Conservation (phyloP, 208 protist genomes). For the Leishmania major region DNA sequence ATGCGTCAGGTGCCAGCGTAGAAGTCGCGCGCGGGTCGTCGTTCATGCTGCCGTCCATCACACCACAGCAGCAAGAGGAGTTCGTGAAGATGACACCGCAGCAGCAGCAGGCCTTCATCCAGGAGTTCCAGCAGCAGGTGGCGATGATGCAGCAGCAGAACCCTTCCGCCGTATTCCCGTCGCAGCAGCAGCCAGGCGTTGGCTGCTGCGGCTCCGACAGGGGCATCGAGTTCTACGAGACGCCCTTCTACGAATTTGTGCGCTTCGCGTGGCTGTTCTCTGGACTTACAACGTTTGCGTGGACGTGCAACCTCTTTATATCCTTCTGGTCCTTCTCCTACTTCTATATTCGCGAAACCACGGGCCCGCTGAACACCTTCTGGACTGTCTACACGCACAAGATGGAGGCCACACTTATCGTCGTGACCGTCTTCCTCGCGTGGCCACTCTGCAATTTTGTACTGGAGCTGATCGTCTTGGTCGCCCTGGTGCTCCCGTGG, state of each 20-base stretch:
- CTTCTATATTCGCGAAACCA: slow-evolving; percentile 56
- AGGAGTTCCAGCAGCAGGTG: slow-evolving; percentile 43
- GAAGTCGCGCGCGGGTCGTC: background rate
- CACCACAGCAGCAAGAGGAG: slow-evolving; percentile 42
- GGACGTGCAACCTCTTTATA: slow-evolving; percentile 53
- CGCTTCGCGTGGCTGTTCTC: slow-evolving; percentile 79
- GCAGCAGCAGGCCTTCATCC: slow-evolving; percentile 56
- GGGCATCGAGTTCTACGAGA: slow-evolving; percentile 78
- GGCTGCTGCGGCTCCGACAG: slow-evolving; percentile 36
- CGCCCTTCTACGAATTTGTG: slow-evolving; percentile 84
- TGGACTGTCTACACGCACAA: slow-evolving; percentile 49
- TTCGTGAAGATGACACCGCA: slow-evolving; percentile 48
- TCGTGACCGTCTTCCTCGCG: slow-evolving; percentile 73
- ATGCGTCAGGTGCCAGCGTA: background rate
- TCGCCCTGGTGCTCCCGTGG: slow-evolving; percentile 73
- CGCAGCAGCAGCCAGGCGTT: slow-evolving; percentile 1
- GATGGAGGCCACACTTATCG: slow-evolving; percentile 53
- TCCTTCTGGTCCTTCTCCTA: slow-evolving; percentile 65
- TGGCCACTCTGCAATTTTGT: slow-evolving; percentile 77
- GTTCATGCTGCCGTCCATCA: slow-evolving; percentile 19
- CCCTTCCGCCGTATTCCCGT: slow-evolving; percentile 1
- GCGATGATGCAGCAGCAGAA: slow-evolving; percentile 30
- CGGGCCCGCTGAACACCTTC: slow-evolving; percentile 60
- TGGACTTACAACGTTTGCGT: slow-evolving; percentile 68
- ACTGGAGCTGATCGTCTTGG: slow-evolving; percentile 61